Evolutionary conservation across 2,329 filamentous ascomycete genomes (phyloP).

Genomic region (Aspergillus sp.): DNA sequence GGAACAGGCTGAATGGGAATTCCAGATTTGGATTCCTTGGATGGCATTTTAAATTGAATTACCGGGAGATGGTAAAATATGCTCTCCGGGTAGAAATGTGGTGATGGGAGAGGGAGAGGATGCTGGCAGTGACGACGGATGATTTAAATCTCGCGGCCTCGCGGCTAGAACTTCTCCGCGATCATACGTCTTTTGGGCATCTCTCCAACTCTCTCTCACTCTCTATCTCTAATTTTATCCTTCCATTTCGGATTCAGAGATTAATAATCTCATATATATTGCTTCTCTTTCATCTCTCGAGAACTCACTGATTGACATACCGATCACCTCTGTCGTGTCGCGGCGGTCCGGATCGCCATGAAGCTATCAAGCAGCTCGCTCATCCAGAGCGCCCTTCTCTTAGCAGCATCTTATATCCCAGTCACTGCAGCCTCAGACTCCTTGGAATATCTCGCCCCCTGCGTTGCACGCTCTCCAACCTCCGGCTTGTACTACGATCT

Average conservation of each 20-base stretch:
- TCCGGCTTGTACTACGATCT: slow-evolving; percentile 59
- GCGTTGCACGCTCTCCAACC: slow-evolving; percentile 56
- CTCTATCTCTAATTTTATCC: no score
- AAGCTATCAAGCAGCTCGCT: slow-evolving; percentile 24
- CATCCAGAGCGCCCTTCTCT: slow-evolving; percentile 25
- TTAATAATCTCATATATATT: no score
- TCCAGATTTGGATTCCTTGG: slow-evolving; percentile 27
- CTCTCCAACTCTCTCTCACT: not conserved
- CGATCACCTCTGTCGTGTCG: not conserved
- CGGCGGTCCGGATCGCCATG: slow-evolving; percentile 18
- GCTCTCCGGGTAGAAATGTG: not conserved
- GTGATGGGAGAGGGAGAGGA: not conserved
- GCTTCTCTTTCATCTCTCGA: no score
- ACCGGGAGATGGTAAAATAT: not conserved
- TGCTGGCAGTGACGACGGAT: slow-evolving; percentile 16
- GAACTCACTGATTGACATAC: no score
- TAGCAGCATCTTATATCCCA: slow-evolving; percentile 23
- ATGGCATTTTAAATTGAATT: slow-evolving; percentile 18
- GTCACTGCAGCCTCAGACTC: slow-evolving; percentile 31
- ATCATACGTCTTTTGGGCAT: slow-evolving; percentile 3
- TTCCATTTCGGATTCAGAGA: no score
- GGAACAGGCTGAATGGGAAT: slow-evolving; percentile 30
- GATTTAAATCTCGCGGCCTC: slow-evolving; percentile 7
- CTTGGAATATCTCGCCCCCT: slow-evolving; percentile 44
- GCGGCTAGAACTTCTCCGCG: slow-evolving; percentile 9